Conservation (phyloP, 148 eudicot species). For the Beta vulgaris region DNA sequence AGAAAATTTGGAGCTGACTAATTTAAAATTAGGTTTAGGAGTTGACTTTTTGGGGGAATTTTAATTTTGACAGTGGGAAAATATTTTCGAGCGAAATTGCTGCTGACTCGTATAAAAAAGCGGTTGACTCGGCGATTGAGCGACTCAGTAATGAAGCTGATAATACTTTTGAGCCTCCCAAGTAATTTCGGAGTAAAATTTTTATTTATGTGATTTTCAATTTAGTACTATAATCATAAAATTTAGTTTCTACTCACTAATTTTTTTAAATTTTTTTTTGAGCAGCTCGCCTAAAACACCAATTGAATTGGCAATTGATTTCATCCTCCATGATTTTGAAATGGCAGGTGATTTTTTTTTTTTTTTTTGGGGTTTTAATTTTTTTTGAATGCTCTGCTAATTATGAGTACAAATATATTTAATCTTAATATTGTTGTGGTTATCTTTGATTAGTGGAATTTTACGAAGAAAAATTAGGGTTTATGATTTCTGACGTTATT, state of each 20-base stretch:
- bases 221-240: neutral
- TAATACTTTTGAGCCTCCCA: constrained; percentile 29
- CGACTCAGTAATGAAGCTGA: constrained; percentile 40
- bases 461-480: neutral
- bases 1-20: neutral
- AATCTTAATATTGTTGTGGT: too few relatives aligned
- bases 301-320: constrained; percentile 88
- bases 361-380: neutral
- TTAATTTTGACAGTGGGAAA: constrained; percentile 46
- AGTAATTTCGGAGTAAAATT: constrained; percentile 23
- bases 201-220: neutral
- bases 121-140: constrained; percentile 74
- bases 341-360: constrained; percentile 61
- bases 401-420: constrained; percentile 4
- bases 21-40: neutral
- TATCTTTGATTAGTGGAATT: neutral
- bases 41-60: neutral
- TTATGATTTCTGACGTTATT: neutral
- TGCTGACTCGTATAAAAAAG: constrained; percentile 71
- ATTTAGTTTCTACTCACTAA: neutral
- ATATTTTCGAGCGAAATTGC: constrained; percentile 81
- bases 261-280: neutral
- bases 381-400: neutral
- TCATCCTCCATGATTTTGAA: constrained; percentile 93
- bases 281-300: constrained; percentile 73